These are phyloP conservation scores for Citropsis articulata DNA, from an alignment of 345 rosid genomes.

Conservation along the genomic window DNA sequence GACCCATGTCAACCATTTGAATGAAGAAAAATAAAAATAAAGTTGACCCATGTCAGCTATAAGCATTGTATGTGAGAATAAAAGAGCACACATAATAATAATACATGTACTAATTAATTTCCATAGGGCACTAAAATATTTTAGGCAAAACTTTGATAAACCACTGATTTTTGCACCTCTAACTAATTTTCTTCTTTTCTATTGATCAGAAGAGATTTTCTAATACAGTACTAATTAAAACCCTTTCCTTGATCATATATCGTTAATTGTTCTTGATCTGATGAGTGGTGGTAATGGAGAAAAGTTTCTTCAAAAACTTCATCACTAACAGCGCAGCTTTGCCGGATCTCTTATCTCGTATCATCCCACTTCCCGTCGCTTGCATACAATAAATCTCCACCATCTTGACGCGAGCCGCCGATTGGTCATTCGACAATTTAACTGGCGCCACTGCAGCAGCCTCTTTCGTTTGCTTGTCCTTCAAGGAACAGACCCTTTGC, in stretches of 20 bases:
- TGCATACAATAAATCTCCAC: not conserved
- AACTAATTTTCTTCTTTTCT: not conserved
- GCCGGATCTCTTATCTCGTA: not conserved
- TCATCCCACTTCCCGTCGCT: not conserved
- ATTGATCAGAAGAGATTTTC: not conserved
- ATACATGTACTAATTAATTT: too few relatives aligned
- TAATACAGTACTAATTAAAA: not conserved
- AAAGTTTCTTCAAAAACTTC: conserved; percentile 30
- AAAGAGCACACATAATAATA: too few relatives aligned
- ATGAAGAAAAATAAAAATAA: too few relatives aligned
- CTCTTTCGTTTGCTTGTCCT: not conserved
- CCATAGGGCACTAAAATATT: too few relatives aligned
- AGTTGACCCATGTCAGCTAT: too few relatives aligned
- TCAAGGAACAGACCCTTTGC: conserved; percentile 17
- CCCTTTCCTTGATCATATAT: not conserved
- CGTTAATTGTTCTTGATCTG: not conserved
- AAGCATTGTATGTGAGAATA: too few relatives aligned
- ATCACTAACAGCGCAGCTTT: not conserved
- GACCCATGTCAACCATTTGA: too few relatives aligned
- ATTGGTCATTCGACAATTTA: not conserved
- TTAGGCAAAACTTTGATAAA: not conserved
- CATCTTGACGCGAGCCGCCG: not conserved
- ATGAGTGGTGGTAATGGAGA: not conserved
- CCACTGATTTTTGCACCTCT: not conserved
- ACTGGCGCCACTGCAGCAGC: too few relatives aligned